phyloP scores from a whole-genome alignment of 139 green algal genomes.

The Picochlorum costavermella region DNA sequence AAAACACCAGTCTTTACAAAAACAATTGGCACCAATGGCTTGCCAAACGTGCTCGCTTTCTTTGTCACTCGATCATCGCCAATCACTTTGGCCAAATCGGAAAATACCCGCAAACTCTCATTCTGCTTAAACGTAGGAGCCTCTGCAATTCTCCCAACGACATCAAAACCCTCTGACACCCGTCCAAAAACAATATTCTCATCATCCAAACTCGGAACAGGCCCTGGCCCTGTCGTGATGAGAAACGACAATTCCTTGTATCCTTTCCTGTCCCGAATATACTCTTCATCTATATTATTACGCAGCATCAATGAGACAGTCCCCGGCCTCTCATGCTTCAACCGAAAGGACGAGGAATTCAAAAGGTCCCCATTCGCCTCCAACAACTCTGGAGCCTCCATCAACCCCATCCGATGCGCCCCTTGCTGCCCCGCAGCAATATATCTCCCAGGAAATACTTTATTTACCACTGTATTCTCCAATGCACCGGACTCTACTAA shows the following conservation, averaged over 20 bases:
- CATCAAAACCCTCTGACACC: slow-evolving; percentile 35
- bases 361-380: slow-evolving; percentile 43
- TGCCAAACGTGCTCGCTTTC: slow-evolving; percentile 46
- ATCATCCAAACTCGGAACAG: slow-evolving; percentile 54
- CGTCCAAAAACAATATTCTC: slow-evolving; percentile 67
- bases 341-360: slow-evolving; percentile 26
- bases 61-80: slow-evolving; percentile 54
- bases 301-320: slow-evolving; percentile 51
- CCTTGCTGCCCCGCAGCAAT: slow-evolving; percentile 32
- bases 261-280: slow-evolving; percentile 2
- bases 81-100: slow-evolving; percentile 50
- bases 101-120: slow-evolving; percentile 30
- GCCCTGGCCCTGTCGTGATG: slow-evolving; percentile 49
- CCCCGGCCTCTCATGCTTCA: slow-evolving; percentile 42
- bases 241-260: slow-evolving; percentile 29
- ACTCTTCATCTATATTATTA: slow-evolving; percentile 55
- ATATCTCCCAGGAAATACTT: slow-evolving; percentile 28
- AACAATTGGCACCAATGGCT: slow-evolving; percentile 56
- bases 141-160: slow-evolving; percentile 15
- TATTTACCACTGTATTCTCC: slow-evolving; percentile 32
- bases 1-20: slow-evolving; percentile 35
- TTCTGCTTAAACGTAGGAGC: slow-evolving; percentile 45
- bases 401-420: slow-evolving; percentile 30
- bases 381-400: slow-evolving; percentile 30
- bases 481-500: slow-evolving; percentile 23